Conservation (phyloP, 2,329 filamentous ascomycete genomes). For the Penicillium olsonii region DNA sequence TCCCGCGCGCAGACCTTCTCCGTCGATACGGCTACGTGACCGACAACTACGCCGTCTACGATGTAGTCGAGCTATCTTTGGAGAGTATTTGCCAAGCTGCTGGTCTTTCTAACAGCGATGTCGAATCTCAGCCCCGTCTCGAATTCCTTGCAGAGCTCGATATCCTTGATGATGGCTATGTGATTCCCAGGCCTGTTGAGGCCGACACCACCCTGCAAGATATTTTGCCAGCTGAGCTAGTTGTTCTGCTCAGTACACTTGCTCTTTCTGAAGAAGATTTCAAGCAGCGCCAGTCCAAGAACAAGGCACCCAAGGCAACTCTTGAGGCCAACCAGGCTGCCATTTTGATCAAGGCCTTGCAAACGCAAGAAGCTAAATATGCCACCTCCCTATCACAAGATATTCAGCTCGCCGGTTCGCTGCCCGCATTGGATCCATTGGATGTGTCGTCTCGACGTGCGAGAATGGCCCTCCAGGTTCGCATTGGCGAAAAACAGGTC, state of each 20-base stretch:
- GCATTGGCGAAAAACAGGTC: conserved; percentile 71
- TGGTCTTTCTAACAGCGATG: conserved; percentile 31
- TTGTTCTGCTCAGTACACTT: conserved; percentile 41
- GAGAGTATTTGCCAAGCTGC: conserved; percentile 53
- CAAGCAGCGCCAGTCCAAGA: conserved; percentile 34
- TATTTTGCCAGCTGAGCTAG: conserved; percentile 41
- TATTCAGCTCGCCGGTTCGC: conserved; percentile 38
- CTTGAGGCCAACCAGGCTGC: conserved; percentile 30
- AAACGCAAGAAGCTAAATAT: conserved; percentile 51
- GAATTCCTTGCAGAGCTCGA: conserved; percentile 63
- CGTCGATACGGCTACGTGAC: conserved; percentile 88
- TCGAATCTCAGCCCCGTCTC: conserved; percentile 38
- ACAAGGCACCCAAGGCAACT: conserved; percentile 39
- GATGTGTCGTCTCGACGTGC: conserved; percentile 39
- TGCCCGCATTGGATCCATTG: conserved; percentile 32
- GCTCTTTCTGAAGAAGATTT: conserved; percentile 35
- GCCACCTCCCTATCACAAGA: conserved; percentile 57
- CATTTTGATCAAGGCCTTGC: conserved; percentile 38
- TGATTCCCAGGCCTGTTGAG: conserved; percentile 49
- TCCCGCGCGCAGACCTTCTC: conserved; percentile 79
- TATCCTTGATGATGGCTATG: conserved; percentile 73
- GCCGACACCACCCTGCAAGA: conserved; percentile 30
- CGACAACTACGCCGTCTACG: conserved; percentile 71
- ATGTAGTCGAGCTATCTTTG: conserved; percentile 78
- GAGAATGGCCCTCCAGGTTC: conserved; percentile 66